Conservation (phyloP, 257 asterid species). For the Scutellaria galericulata region DNA sequence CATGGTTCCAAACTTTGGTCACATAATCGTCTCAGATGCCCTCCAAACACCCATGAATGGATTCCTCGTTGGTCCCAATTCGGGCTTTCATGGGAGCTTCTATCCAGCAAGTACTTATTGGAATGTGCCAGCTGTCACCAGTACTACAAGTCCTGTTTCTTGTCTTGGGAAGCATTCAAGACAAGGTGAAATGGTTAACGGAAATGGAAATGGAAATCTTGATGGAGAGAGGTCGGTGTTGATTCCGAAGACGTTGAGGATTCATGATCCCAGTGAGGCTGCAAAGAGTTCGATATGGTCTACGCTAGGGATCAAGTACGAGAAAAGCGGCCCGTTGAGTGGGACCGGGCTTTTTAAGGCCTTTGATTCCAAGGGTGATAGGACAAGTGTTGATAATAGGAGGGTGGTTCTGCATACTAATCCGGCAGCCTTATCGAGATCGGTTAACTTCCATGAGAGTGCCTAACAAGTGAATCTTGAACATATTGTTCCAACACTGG, state of each 20-base stretch:
- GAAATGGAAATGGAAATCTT: conserved; percentile 28
- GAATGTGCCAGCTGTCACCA: conserved; percentile 39
- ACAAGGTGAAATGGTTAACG: conserved; percentile 42
- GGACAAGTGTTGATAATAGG: conserved; percentile 31
- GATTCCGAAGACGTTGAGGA: conserved; percentile 61
- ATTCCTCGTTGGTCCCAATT: conserved; percentile 42
- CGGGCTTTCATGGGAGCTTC: conserved; percentile 44
- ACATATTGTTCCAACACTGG: conserved; percentile 28
- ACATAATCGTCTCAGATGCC: conserved; percentile 45
- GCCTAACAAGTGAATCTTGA: conserved; percentile 20
- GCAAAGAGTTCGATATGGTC: conserved; percentile 78
- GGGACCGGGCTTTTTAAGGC: conserved; percentile 34
- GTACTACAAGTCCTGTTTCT: conserved; percentile 25
- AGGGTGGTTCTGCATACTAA: conserved; percentile 63
- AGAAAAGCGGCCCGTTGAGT: conserved; percentile 3
- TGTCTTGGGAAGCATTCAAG: conserved; percentile 66
- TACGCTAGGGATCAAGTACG: conserved; percentile 41
- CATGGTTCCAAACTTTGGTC: conserved; percentile 40
- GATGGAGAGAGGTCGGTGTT: conserved; percentile 36
- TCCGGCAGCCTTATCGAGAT: conserved; percentile 87
- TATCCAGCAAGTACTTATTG: conserved; percentile 39
- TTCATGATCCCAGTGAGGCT: conserved; percentile 69
- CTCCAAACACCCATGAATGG: conserved; percentile 38
- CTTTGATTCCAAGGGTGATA: conserved; percentile 43
- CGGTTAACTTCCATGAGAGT: conserved; percentile 65